Evolutionary conservation across 805 yeast species (phyloP), one percentile per base, ranked within the genome.

Genomic region (Hanseniaspora pseudoguilliermondii): DNA sequence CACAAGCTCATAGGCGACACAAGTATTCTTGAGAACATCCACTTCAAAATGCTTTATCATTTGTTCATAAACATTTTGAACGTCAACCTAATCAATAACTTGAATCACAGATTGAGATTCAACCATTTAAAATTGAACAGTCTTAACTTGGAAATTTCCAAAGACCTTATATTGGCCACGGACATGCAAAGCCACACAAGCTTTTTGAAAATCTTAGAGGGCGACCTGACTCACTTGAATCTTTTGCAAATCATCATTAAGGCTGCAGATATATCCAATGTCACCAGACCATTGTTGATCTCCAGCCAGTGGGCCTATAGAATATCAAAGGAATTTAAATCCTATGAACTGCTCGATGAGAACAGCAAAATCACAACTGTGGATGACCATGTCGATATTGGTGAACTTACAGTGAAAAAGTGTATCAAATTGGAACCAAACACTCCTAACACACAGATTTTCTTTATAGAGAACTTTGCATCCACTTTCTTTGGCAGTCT

Each of bases 211-310:
- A 52, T 29, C 16, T n/a, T 46, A 10, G 20, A 29, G 23, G 25
- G 36, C 2, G 20, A 10, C 29, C 5, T 32, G 8, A n/a, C 15
- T 2, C 8, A 25, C 3, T 57, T 47, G 50, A 58, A 25, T 56
- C 59, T 47, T 64, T 60, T 41, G 60, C 84, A 86, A 27, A 70
- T 89, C 58, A 75, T 91, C 58, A 80, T 93, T 59, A 93, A 93
- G 71, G 88, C 95, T 68, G 97, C 97, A 2, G 98, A 93, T 70
- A 88, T 93, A 47, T 86, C 96, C 29, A 93, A 93, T 66, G 96
- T 90, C 23, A 81, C 95, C 10, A 73, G 97, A 58, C 88, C 90
- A 5, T 71, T 86, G 57, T 71, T 77, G 39, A 79, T 87, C 2
- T 83, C 91, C 23, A 78, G 86, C 1, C 82, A 84, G 69, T 90